Evolutionary conservation across 2,329 filamentous ascomycete genomes (phyloP), one percentile per base, ranked within the genome.

Genomic region (Nigrospora osmanthi): DNA sequence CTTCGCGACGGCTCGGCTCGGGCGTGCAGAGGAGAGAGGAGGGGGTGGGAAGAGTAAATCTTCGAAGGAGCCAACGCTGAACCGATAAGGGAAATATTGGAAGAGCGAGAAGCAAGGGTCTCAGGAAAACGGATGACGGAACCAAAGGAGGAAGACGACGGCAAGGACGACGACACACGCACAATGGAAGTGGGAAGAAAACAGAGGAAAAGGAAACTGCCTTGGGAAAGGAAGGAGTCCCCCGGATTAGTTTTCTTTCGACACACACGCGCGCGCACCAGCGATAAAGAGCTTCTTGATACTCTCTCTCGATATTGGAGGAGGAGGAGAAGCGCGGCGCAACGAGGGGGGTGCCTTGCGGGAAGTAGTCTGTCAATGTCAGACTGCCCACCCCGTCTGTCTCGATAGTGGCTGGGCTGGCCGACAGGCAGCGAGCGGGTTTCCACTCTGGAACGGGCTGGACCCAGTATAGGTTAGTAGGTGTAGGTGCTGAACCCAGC

Each of bases 161-260:
- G 50, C 38, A 49, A 48, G n/a, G 43, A 49, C 35, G 48, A 55
- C 48, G 42, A 45, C 43, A 17, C 30, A 61, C 60, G 55, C 50
- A 63, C 53, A 58, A 63, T 51, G 57, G 40, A 42, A 33, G 35
- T 12, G 33, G 35, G 40, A 62, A 58, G 56, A 61, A 54, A 59
- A 55, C 56, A 42, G 44, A 49, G 52, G 52, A 59, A 64, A 66
- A 63, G 63, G 63, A 68, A 65, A 66, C 60, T 61, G 61, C 62
- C 63, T 62, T 63, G 50, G 19, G 9, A 28, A 62, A 65, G 60
- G 56, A 57, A 65, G 59, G 58, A 62, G 58, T 59, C 59, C 60
- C 60, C 65, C 59, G 50, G 53, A 57, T 57, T 19, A 11, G 32
- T 41, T 42, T 41, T 41, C 35, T 61, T 59, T 63, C 59, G 56